Percentiles rank a stretch among this genome's conserved stretches.
Evolutionary conservation across 2,329 filamentous ascomycete genomes (phyloP).

Genomic region (Zalaria obscura): DNA sequence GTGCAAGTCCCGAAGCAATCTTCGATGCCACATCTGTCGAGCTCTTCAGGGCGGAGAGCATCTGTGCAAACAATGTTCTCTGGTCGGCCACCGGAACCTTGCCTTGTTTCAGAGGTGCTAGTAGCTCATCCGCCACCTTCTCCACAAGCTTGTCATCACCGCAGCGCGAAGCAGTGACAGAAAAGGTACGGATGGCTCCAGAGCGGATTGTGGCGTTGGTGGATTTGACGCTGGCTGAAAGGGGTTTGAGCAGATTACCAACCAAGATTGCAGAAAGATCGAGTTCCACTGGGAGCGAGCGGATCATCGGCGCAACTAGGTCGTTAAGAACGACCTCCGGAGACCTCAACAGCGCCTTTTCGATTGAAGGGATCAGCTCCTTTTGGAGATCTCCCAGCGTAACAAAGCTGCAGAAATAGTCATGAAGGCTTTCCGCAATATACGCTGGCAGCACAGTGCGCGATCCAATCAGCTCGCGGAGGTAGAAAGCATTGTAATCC

Average conservation of each 20-base stretch:
- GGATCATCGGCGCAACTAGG: conserved; percentile 58
- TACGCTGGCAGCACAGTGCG: conserved; percentile 56
- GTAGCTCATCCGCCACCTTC: conserved; percentile 62
- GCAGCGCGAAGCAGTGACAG: conserved; percentile 49
- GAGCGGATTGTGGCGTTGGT: conserved; percentile 65
- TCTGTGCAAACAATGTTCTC: conserved; percentile 66
- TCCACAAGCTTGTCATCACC: conserved; percentile 44
- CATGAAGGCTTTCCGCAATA: conserved; percentile 55
- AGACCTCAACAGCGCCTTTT: conserved; percentile 77
- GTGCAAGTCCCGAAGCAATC: conserved; percentile 50
- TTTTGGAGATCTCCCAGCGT: conserved; percentile 60
- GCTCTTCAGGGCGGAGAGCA: conserved; percentile 52
- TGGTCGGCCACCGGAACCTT: conserved; percentile 81
- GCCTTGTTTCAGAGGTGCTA: conserved; percentile 63
- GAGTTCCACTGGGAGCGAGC: conserved; percentile 51
- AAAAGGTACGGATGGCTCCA: conserved; percentile 63
- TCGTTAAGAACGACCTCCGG: conserved; percentile 80
- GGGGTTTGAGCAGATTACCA: conserved; percentile 64
- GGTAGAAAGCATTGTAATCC: conserved; percentile 69
- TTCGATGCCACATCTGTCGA: conserved; percentile 50
- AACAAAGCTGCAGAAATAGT: conserved; percentile 71
- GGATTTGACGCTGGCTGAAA: conserved; percentile 84
- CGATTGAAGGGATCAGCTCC: conserved; percentile 65
- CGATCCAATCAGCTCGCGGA: conserved; percentile 72
- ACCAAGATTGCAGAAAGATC: conserved; percentile 67